Base-by-base conservation (phyloP, 2,329 filamentous ascomycete species). In the Xylaria sp. region DNA sequence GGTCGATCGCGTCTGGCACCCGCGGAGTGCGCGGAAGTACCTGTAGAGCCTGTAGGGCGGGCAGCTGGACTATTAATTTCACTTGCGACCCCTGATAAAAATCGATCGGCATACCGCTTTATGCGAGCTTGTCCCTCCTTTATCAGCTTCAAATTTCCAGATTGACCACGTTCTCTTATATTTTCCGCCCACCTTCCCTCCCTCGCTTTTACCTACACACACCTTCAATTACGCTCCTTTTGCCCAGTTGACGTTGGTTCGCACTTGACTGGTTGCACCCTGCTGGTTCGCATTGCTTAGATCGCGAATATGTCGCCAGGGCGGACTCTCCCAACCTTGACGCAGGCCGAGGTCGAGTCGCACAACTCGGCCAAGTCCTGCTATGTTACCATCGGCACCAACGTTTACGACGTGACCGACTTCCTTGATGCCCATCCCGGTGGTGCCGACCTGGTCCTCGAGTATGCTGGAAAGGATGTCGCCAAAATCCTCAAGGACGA, bases 401-500 rank as follows among this genome's bases (percentile, higher is more conserved):
- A 95, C 75, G 95, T 99, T 75, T 99, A 94, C 86, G 95, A 99
- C 84, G 88, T 99, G 72, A 98, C 96, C 68, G 89, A 93, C 65
- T 99, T 99, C 78, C 82, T 98, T 70, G 89, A 94, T 62, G 91
- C 94, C 74, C 96, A 99, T 79, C 96, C 96, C 28, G 96, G 96
- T 74, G 96, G 96, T 67, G 89, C 90, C 75, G 93, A 97, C 71
- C 84, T 98, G 75, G 91, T 99, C 70, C 85, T 98, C 71, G 92
- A 97, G 62, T 97, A 96, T 80, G 96, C 88, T 39, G 95, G 95
- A 73, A 93, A 94, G 80, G 96, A 99, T 80, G 86, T 98, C 67
- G 87, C 88, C 72, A 86, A 90, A 3, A 97, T 98, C 68, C 85
- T 99, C 82, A 90, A 92, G 78, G 94, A 99, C 78, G 86, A 90